Percentiles rank a stretch among this genome's conserved stretches.
These are phyloP conservation scores for Exophiala sp. DNA, from an alignment of 2,329 filamentous ascomycete species.

Conservation along the genomic window DNA sequence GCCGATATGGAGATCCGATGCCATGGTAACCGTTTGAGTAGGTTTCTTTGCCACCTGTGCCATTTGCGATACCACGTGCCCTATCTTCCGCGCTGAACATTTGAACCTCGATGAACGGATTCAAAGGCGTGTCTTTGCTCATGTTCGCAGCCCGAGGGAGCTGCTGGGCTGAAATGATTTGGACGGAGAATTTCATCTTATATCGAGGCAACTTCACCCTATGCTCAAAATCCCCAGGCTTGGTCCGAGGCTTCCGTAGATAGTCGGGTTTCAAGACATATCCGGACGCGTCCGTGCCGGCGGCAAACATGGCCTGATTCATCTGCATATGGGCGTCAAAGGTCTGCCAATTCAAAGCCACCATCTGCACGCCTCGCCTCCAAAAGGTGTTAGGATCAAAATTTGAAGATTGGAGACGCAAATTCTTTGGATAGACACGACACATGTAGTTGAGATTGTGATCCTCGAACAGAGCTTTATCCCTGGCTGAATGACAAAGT, in stretches of 20 bases:
- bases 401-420: conserved; percentile 79
- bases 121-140: conserved; percentile 67
- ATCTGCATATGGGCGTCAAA: conserved; percentile 93
- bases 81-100: conserved; percentile 93
- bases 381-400: conserved; percentile 92
- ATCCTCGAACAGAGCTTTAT: conserved; percentile 71
- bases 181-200: conserved; percentile 72
- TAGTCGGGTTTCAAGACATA: conserved; percentile 91
- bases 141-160: conserved; percentile 75
- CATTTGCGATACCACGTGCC: conserved; percentile 63
- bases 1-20: conserved; percentile 66
- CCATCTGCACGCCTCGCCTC: conserved; percentile 96
- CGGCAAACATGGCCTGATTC: conserved; percentile 96
- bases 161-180: conserved; percentile 90
- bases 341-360: conserved; percentile 95
- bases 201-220: conserved; percentile 36
- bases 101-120: conserved; percentile 92
- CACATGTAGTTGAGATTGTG: conserved; percentile 92
- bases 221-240: conserved; percentile 32
- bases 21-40: conserved; percentile 59
- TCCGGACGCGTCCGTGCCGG: conserved; percentile 75
- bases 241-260: conserved; percentile 49
- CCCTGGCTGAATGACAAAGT: conserved; percentile 67
- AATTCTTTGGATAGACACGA: conserved; percentile 83
- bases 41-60: conserved; percentile 60